Percentiles rank a stretch among this genome's conserved stretches.
These are phyloP conservation scores for Rosellinia necatrix DNA, from an alignment of 2,329 filamentous ascomycete species.

Conservation along the genomic window DNA sequence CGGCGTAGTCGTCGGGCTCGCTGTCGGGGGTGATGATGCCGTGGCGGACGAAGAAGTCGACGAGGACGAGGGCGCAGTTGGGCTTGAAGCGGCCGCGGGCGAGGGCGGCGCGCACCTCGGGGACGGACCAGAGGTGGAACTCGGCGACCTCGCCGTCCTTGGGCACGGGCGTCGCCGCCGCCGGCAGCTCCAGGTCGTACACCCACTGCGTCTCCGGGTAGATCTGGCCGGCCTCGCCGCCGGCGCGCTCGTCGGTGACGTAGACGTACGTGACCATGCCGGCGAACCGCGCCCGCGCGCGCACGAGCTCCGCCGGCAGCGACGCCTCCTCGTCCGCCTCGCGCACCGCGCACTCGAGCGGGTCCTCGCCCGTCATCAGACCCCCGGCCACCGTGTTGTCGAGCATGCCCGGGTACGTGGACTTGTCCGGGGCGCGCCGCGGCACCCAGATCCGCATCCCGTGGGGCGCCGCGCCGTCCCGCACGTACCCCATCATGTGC, in stretches of 20 bases:
- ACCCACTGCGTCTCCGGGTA: constrained; percentile 93
- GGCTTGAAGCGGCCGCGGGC: constrained; percentile 82
- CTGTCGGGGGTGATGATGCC: constrained; percentile 79
- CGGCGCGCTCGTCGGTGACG: constrained; percentile 73
- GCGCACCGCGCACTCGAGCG: constrained; percentile 80
- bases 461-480: constrained; percentile 48
- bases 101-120: constrained; percentile 75
- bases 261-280: constrained; percentile 86
- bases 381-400: constrained; percentile 93
- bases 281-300: constrained; percentile 58
- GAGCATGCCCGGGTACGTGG: constrained; percentile 88
- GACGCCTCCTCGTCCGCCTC: constrained; percentile 91
- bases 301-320: constrained; percentile 71
- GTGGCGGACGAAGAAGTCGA: constrained; percentile 90
- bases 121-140: constrained; percentile 77
- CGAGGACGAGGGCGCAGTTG: constrained; percentile 81
- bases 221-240: constrained; percentile 79
- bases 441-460: constrained; percentile 86
- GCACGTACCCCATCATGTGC: constrained; percentile 77
- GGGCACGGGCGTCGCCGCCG: constrained; percentile 72
- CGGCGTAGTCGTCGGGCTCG: constrained; percentile 76
- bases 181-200: constrained; percentile 81
- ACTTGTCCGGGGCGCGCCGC: constrained; percentile 73
- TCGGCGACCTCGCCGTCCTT: constrained; percentile 88
- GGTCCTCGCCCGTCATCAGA: constrained; percentile 78